phyloP scores from a whole-genome alignment of 768 basidiomycete species.

The Dacryopinax spathularia region DNA sequence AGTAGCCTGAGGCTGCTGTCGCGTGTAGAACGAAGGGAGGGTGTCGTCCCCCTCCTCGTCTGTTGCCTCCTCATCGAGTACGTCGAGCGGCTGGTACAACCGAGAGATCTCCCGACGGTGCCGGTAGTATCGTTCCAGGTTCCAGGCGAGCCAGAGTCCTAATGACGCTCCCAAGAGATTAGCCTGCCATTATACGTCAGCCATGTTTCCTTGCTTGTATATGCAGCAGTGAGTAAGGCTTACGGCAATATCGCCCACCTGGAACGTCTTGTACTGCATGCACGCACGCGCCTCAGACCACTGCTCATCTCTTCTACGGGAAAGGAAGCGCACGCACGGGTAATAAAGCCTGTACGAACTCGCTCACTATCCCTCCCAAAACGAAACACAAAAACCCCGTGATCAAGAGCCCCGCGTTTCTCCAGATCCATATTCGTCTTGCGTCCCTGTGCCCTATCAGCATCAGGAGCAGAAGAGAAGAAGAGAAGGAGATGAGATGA shows the following conservation, averaged over 20 bases:
- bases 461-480: not conserved
- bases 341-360: slow-evolving; percentile 63
- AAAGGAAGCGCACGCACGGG: slow-evolving; percentile 35
- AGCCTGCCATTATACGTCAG: slow-evolving; percentile 35
- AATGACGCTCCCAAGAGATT: slow-evolving; percentile 60
- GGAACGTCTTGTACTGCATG: slow-evolving; percentile 51
- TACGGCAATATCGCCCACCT: slow-evolving; percentile 59
- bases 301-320: slow-evolving; percentile 6
- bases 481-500: not conserved
- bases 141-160: slow-evolving; percentile 46
- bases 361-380: slow-evolving; percentile 66
- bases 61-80: slow-evolving; percentile 25
- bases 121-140: slow-evolving; percentile 63
- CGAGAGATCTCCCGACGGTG: slow-evolving; percentile 70
- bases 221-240: slow-evolving; percentile 18
- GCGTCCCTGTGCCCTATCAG: slow-evolving; percentile 38
- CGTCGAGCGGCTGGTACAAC: slow-evolving; percentile 57
- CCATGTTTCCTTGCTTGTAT: slow-evolving; percentile 11
- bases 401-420: slow-evolving; percentile 52
- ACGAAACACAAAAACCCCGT: slow-evolving; percentile 60
- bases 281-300: too few relatives aligned
- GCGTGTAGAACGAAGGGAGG: slow-evolving; percentile 44
- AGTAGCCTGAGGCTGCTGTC: slow-evolving; percentile 12
- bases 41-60: slow-evolving; percentile 36
- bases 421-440: slow-evolving; percentile 77